These are phyloP conservation scores for Croton laevigatus DNA, from an alignment of 441 rosid genomes.

Conservation along the genomic window DNA sequence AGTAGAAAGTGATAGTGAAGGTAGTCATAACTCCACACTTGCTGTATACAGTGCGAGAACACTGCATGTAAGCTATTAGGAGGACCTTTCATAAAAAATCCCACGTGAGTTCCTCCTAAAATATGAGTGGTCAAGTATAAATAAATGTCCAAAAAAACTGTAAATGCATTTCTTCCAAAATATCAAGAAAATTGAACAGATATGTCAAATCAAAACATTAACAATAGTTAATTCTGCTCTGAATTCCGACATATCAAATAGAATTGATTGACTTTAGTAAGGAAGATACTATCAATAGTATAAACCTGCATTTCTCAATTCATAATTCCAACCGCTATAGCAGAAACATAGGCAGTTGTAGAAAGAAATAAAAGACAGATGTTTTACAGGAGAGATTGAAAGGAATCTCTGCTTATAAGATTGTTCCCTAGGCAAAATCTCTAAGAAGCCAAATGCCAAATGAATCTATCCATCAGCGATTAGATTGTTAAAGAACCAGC, in stretches of 20 bases:
- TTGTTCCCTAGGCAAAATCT: neutral
- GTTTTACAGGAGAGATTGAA: too few relatives aligned
- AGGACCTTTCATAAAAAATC: slow-evolving; percentile 51
- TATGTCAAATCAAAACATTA: too few relatives aligned
- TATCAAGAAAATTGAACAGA: too few relatives aligned
- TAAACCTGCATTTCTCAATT: too few relatives aligned
- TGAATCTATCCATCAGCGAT: neutral
- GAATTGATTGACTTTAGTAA: too few relatives aligned
- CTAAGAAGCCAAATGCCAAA: neutral
- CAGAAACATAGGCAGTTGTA: too few relatives aligned
- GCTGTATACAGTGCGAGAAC: slow-evolving; percentile 76
- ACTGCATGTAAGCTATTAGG: slow-evolving; percentile 56
- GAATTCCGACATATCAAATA: too few relatives aligned
- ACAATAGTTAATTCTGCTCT: too few relatives aligned
- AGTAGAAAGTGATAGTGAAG: slow-evolving; percentile 95
- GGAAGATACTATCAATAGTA: too few relatives aligned
- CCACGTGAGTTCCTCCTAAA: slow-evolving; percentile 22
- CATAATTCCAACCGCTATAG: too few relatives aligned
- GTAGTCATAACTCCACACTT: slow-evolving; percentile 83
- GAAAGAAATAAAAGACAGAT: too few relatives aligned
- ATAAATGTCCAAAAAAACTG: neutral
- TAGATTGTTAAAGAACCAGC: neutral
- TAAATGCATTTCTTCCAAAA: too few relatives aligned
- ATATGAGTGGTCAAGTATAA: neutral
- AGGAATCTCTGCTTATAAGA: neutral